Conservation (phyloP, 2,329 filamentous ascomycete species). For the Colletotrichum salicis region DNA sequence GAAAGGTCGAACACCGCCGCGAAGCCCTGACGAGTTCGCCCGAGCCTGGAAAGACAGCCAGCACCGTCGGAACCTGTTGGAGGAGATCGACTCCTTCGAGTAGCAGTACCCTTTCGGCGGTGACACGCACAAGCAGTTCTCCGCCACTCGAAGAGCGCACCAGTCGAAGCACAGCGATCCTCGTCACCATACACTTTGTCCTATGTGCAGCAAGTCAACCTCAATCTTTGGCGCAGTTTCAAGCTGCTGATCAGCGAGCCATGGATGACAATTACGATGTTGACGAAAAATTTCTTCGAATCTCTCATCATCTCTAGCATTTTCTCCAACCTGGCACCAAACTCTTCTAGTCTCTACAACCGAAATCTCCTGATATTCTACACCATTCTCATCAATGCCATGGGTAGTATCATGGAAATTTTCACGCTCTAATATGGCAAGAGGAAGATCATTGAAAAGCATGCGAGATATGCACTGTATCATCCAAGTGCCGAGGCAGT, state of each 20-base stretch:
- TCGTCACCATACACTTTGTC: slow-evolving; percentile 61
- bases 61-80: neutral
- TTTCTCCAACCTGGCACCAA: slow-evolving; percentile 57
- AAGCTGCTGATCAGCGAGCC: slow-evolving; percentile 53
- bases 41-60: slow-evolving; percentile 21
- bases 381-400: slow-evolving; percentile 64
- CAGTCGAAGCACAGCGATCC: slow-evolving; percentile 41
- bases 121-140: slow-evolving; percentile 5
- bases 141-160: slow-evolving; percentile 4
- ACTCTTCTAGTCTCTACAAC: slow-evolving; percentile 56
- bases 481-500: slow-evolving; percentile 41
- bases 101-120: slow-evolving; percentile 20
- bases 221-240: slow-evolving; percentile 54
- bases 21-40: slow-evolving; percentile 28
- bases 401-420: slow-evolving; percentile 49
- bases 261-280: slow-evolving; percentile 49
- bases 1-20: slow-evolving; percentile 10
- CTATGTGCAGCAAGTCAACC: slow-evolving; percentile 55
- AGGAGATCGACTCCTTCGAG: slow-evolving; percentile 24
- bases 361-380: slow-evolving; percentile 63
- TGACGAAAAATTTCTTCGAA: slow-evolving; percentile 58
- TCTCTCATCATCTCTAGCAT: slow-evolving; percentile 63
- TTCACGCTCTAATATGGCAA: slow-evolving; percentile 39
- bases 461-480: slow-evolving; percentile 44
- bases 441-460: slow-evolving; percentile 43